Percentiles rank a stretch among this genome's conserved stretches.
Conservation (phyloP, 2,329 filamentous ascomycete genomes). For the Incumbomyces delicatus region DNA sequence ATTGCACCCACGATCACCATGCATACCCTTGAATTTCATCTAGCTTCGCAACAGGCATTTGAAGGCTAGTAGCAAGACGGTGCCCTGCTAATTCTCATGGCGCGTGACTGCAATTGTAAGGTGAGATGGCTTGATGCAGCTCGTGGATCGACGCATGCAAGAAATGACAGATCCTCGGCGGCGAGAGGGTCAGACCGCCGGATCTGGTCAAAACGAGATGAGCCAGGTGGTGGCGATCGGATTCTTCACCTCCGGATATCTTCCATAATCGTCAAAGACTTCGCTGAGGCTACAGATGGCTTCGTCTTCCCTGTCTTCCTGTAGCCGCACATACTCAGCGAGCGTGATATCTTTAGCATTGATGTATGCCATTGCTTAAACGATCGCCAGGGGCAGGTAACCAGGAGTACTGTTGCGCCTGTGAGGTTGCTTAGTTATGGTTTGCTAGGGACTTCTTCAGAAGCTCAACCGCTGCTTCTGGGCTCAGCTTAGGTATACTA, state of each 20-base stretch:
- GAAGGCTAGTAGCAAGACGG: too few species aligned
- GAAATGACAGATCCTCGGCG: constrained; percentile 27
- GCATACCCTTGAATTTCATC: too few species aligned
- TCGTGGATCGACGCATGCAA: constrained; percentile 26
- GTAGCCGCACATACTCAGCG: constrained; percentile 13
- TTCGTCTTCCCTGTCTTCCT: constrained; percentile 21
- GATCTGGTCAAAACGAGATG: constrained; percentile 30
- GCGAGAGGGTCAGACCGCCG: constrained; percentile 24
- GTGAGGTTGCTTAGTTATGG: constrained; percentile 4
- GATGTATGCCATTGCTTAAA: constrained; percentile 20
- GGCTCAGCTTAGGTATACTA: constrained; percentile 11
- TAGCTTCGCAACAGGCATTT: too few species aligned
- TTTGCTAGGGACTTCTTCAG: constrained; percentile 12
- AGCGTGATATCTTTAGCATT: constrained; percentile 12
- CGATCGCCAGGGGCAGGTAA: constrained; percentile 22
- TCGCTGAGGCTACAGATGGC: constrained; percentile 24
- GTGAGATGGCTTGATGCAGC: too few species aligned
- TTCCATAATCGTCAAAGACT: constrained; percentile 25
- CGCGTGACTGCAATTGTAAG: too few species aligned
- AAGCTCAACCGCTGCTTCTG: constrained; percentile 10
- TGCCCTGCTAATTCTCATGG: too few species aligned
- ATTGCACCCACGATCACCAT: too few species aligned
- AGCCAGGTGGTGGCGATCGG: constrained; percentile 29
- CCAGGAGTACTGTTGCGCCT: constrained; percentile 9
- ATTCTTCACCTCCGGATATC: constrained; percentile 25